A percentile compares a stretch with the other conserved stretches of the same genome.
Evolutionary conservation across 257 asterid genomes (phyloP).

Genomic region (Solanum appendiculatum): DNA sequence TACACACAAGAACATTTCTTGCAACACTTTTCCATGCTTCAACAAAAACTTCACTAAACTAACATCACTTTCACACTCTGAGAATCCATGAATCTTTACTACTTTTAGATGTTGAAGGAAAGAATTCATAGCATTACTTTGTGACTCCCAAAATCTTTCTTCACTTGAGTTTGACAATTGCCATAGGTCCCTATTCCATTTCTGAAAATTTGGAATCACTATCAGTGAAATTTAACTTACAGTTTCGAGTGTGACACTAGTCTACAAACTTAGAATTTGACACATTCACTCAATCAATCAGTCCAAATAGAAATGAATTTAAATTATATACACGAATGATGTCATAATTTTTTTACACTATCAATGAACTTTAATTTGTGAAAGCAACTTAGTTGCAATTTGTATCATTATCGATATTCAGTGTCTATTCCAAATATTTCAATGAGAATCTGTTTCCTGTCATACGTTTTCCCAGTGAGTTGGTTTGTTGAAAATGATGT

Average conservation of each 20-base stretch:
- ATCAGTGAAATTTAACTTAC: background rate
- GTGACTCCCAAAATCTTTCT: slow-evolving; percentile 77
- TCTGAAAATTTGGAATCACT: slow-evolving; percentile 12
- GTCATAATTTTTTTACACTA: background rate
- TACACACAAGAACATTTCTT: slow-evolving; percentile 33
- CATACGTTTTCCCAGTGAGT: no score
- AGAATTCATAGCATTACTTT: slow-evolving; percentile 35
- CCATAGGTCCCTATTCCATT: slow-evolving; percentile 60
- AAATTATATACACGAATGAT: background rate
- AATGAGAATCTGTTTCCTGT: no score
- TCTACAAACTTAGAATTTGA: background rate
- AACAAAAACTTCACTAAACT: slow-evolving; percentile 58
- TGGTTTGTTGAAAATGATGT: no score
- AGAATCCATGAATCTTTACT: slow-evolving; percentile 61
- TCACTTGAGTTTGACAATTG: slow-evolving; percentile 44
- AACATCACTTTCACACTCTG: slow-evolving; percentile 46
- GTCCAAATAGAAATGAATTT: background rate
- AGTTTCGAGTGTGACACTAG: background rate
- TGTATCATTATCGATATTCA: no score
- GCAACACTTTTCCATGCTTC: slow-evolving; percentile 57
- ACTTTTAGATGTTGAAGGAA: slow-evolving; percentile 52
- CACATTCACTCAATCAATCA: background rate
- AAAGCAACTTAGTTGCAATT: no score
- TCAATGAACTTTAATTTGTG: background rate
- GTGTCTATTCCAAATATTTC: no score